Conservation (phyloP, 1,284 basidiomycete genomes). For the Peniophora sp. region DNA sequence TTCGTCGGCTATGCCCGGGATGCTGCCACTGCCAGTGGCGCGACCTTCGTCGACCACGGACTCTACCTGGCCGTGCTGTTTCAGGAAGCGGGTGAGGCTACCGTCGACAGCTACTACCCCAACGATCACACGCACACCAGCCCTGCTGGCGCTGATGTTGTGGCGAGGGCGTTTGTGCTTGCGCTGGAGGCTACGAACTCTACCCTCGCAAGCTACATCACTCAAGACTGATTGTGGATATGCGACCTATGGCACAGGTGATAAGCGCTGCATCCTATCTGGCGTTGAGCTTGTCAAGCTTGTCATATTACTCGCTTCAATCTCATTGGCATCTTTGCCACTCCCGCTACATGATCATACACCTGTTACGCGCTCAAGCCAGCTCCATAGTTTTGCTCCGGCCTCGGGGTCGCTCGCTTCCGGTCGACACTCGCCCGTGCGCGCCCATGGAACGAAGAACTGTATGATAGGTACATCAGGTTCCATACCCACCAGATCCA, state of each 20-base stretch:
- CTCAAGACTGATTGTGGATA: no score
- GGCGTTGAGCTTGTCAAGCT: no score
- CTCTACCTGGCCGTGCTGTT: constrained; percentile 34
- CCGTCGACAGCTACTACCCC: constrained; percentile 34
- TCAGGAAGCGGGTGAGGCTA: constrained; percentile 30
- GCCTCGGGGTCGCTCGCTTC: neutral
- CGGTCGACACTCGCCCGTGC: neutral
- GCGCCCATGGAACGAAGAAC: neutral
- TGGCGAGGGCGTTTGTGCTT: constrained; percentile 34
- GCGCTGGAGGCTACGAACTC: no score
- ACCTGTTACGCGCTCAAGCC: neutral
- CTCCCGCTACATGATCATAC: neutral
- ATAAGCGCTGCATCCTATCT: no score
- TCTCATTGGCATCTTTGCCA: no score
- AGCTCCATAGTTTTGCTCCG: neutral
- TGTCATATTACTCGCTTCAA: no score
- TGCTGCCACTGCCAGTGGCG: constrained; percentile 29
- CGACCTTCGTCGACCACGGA: constrained; percentile 41
- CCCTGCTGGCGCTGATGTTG: constrained; percentile 32
- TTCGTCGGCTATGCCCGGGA: constrained; percentile 39
- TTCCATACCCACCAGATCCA: no score
- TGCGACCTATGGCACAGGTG: no score
- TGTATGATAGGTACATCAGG: neutral
- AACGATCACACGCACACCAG: constrained; percentile 41
- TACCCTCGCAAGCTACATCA: no score